Evolutionary conservation across 139 green algal genomes (phyloP).

Genomic region (Chlamydomonas schloesseri): DNA sequence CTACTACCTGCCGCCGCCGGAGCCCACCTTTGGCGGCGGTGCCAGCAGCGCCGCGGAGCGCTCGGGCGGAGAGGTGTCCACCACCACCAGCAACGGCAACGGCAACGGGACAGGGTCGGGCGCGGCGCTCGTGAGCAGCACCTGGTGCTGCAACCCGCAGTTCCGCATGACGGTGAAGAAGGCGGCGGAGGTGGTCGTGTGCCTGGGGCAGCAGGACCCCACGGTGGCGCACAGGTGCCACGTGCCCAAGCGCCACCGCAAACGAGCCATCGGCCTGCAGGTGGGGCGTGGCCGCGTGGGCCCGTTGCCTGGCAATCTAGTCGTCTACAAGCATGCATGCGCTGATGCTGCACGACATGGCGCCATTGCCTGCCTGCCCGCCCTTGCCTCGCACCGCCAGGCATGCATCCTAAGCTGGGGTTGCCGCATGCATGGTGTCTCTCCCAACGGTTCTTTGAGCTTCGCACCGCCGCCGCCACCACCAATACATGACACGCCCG

Average conservation of each 20-base stretch:
- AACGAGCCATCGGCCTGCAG: conserved; percentile 51
- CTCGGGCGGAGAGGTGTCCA: neutral
- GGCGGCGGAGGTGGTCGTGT: conserved; percentile 61
- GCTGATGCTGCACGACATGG: too few relatives aligned
- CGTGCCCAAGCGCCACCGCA: conserved; percentile 51
- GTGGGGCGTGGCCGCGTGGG: neutral
- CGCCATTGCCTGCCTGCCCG: too few relatives aligned
- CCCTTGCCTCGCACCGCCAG: too few relatives aligned
- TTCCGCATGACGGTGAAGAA: conserved; percentile 56
- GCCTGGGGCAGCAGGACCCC: conserved; percentile 66
- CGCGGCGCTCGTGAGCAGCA: conserved; percentile 34
- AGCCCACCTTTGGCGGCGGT: neutral
- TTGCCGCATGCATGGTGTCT: too few relatives aligned
- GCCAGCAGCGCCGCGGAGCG: neutral
- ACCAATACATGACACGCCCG: too few relatives aligned
- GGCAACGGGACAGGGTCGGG: neutral
- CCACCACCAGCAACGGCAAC: neutral
- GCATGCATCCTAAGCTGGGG: too few relatives aligned
- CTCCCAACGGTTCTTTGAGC: too few relatives aligned
- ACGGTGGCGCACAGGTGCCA: conserved; percentile 47
- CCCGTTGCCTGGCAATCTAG: too few relatives aligned
- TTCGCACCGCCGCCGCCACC: too few relatives aligned
- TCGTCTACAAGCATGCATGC: too few relatives aligned
- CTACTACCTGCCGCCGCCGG: conserved; percentile 24
- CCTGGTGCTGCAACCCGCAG: conserved; percentile 74